Percentiles rank a stretch among this genome's conserved stretches.
phyloP scores from a whole-genome alignment of 164 flowering plant species.

The grape (Vitis vinifera) region ASM3070453v1 NC_081815.1:544001-544500 shows the following conservation, averaged over 20 bases:
- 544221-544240: slow-evolving; percentile 57
- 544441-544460: slow-evolving; percentile 94
- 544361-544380: no score
- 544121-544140: not conserved
- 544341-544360: no score
- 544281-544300: no score
- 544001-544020: slow-evolving; percentile 43
- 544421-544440: slow-evolving; percentile 26
- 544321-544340: no score
- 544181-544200: slow-evolving; percentile 91
- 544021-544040: slow-evolving; percentile 75
- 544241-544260: no score
- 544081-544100: slow-evolving; percentile 94
- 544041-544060: slow-evolving; percentile 87
- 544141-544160: not conserved
- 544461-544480: slow-evolving; percentile 86
- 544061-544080: slow-evolving; percentile 92
- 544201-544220: slow-evolving; percentile 85
- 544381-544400: no score
- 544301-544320: no score
- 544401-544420: not conserved
- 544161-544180: slow-evolving; percentile 52
- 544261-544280: no score
- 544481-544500: slow-evolving; percentile 87
- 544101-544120: slow-evolving; percentile 62